Base-by-base conservation (phyloP, 257 asterid species). In the Solanum okadae region DNA sequence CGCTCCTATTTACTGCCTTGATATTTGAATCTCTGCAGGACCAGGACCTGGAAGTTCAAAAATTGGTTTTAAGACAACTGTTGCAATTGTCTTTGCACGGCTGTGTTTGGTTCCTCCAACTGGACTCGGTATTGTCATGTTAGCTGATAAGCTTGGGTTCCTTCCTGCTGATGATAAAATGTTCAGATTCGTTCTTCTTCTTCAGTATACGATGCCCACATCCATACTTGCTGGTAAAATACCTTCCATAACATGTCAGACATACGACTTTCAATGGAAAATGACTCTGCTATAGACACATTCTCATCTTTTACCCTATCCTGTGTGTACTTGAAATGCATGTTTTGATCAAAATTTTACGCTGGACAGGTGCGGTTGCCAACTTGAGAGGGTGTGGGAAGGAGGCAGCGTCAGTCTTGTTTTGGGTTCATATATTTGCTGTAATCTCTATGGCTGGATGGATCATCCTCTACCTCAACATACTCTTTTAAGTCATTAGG, bases 341-440 rank as follows among this genome's bases (percentile, higher is more conserved):
- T 10, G 20, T 49, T 18, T 82, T 46, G 10, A 49, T 82, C n/a
- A 29, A 40, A 18, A 5, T 5, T 29, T 31, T 49, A 49, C 11
- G 61, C 20, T 82, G 29, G 42, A 61, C 93, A 95, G 99, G 99
- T 87, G 99, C 99, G 8, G 99, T 97, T 86, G 99, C 99, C 67
- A 97, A 90, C 91, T 91, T 97, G 92, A 95, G 99, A 91, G 99
- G 99, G 52, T 97, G 99, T 83, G 99, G 99, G 71, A 92, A 91
- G 91, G 99, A 96, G 90, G 95, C 99, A 16, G 99, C 99, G 22
- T 93, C 98, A 2, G 94, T 97, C 73, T 93, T 97, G 85, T 97
- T 97, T 91, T 97, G 99, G 99, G 99, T 97, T 92, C 99, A 97
- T 90, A 93, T 96, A 15, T 97, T 97, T 88, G 99, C 99, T 38